Evolutionary conservation across 2,329 filamentous ascomycete species (phyloP), one percentile per base, ranked within the genome.

Genomic region (Penicillium sp.): DNA sequence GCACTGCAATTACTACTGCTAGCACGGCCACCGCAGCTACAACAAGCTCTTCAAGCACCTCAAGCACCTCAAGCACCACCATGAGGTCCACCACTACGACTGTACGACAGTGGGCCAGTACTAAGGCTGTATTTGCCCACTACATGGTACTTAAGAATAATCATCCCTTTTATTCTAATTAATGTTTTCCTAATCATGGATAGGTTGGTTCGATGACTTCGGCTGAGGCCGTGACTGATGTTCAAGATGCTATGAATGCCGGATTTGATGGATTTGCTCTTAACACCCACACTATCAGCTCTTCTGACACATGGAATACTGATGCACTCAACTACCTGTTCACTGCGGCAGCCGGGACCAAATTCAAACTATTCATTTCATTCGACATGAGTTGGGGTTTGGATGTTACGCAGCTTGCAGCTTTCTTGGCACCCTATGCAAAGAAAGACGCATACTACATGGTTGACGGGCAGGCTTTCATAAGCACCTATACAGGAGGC

Each of bases 241-340:
- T 45, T 26, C 42, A 45, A 45, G 42, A 45, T 45, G 42, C 42
- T 2, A 26, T 45, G 22, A 45, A 45, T 26, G 42, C 42, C 22
- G 42, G 42, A 45, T 45, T 45, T 26, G 42, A 45, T 26, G 42
- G 42, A 26, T 45, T 45, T 24, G 42, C 42, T 13, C 42, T 45
- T 4, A 45, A 45, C 15, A 45, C 42, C 12, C 42, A 45, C 42
- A 45, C 42, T 15, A 45, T 45, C 42, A 45, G 42, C 12, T 45
- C 42, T 13, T 45, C 42, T 7, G 42, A 45, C 22, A 26, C 42
- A 5, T 45, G 42, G 42, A 45, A 26, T 4, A 45, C 22, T 4
- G 13, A 45, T 45, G 42, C 42, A 15, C 19, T 45, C 10, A 26
- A 45, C 19, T 45, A 45, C 42, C 22, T 45, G 42, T 45, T 45